Evolutionary conservation across 257 asterid species (phyloP), one percentile per base, ranked within the genome.

Genomic region (Solanum appendiculatum): DNA sequence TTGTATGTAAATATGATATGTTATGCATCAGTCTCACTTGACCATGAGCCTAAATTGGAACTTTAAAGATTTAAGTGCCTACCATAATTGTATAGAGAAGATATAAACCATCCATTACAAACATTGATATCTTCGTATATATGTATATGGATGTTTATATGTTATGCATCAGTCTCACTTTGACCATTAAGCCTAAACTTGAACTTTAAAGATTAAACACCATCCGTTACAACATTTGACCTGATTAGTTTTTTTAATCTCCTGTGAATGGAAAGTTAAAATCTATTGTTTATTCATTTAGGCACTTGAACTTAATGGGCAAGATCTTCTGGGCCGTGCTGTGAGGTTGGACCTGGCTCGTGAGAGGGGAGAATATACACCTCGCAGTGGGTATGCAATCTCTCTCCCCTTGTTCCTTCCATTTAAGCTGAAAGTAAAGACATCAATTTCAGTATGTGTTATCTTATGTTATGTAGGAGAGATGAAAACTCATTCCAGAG

Each of bases 281-380:
- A 51, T 81, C 13, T 20, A 6, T 51, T 81, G 18, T 48, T 56
- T 7, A 56, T 83, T 29, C 37, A 72, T 77, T 69, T 88, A 96
- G 98, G 99, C 97, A n/a, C 86, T 93, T 6, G 92, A 92, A 80
- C 51, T 93, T 88, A 95, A 96, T 88, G 99, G 99, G 27, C 73
- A 90, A 88, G 96, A 93, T 3, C 86, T 96, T 90, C 51, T 92
- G 87, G 95, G 96, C 48, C 98, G 98, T 86, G 87, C 33, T 6
- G 92, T 96, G 70, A 94, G 89, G 80, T 97, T 96, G 58, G 98
- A 95, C 88, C 23, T 92, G 68, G 95, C 95, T 12, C 86, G n/a
- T 86, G 95, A 92, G 89, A 93, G 96, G 90, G 93, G 95, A 58
- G 56, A 91, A 2, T 89, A 90, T 90, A 93, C 96, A 60, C 97